Evolutionary conservation across 768 basidiomycete genomes (phyloP), one percentile per base, ranked within the genome.

Genomic region (Pisolithus albus): DNA sequence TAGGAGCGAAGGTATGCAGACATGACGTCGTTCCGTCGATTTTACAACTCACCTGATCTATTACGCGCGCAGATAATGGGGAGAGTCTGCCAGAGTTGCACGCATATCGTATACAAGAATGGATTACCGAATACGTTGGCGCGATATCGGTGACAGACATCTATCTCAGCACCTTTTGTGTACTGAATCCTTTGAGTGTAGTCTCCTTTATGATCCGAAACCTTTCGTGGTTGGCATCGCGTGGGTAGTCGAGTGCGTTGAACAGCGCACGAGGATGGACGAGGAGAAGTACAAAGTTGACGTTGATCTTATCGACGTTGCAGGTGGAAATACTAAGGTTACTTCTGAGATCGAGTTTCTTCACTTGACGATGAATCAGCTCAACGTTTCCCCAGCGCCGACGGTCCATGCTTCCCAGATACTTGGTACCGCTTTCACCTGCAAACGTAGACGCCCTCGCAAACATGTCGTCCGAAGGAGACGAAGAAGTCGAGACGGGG

Each of bases 171-270:
- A 40, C 43, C 39, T 32, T 8, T 52, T 15, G 30, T 38, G 1
- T 41, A 47, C 11, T 40, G 11, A 15, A 21, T 19, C 38, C 23
- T 3, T 38, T 26, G 28, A 36, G 13, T 41, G 9, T 32, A 88
- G 86, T 48, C 26, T 81, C 45, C 69, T 88, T 21, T 72, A 80
- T 42, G 83, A 89, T 38, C 87, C 65, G 61, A 77, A 84, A 60
- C 92, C 92, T 0, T 57, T 71, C 23, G 82, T 91, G 15, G 86
- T 95, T 15, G 87, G 89, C 7, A 88, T 92, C 57, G 85, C 81
- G 16, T 93, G 92, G 92, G 86, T 94, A 5, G 87, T 92, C 2
- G 83, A 89, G 61, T 94, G 90, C 57, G 85, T 78, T 2, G 90
- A 92, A 59, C 79, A 82, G 55, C 74, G 77, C 42, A 65, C 65